These are phyloP conservation scores for Zychaea mexicana DNA, from an alignment of 371 early-diverging fungal genomes.

Conservation along the genomic window DNA sequence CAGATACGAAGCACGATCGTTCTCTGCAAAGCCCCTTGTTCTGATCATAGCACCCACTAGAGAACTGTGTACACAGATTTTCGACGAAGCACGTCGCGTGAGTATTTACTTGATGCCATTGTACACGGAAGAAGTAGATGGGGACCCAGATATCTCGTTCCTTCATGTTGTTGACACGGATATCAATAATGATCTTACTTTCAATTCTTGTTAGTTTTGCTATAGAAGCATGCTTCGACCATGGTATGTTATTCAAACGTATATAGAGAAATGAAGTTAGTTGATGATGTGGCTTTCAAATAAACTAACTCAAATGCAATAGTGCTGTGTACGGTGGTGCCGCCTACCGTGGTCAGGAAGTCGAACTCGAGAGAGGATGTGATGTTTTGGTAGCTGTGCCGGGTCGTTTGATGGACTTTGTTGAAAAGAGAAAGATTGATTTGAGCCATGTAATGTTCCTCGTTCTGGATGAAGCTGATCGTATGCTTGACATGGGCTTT, in stretches of 20 bases:
- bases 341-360: constrained; percentile 12
- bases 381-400: constrained; percentile 97
- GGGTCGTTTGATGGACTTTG: constrained; percentile 94
- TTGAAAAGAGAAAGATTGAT: constrained; percentile 72
- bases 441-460: constrained; percentile 81
- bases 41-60: constrained; percentile 49
- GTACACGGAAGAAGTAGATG: background rate
- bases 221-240: constrained; percentile 51
- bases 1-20: constrained; percentile 19
- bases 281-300: no score
- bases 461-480: constrained; percentile 94
- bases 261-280: background rate
- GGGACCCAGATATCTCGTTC: no score
- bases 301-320: background rate
- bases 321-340: constrained; percentile 76
- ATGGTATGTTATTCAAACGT: constrained; percentile 31
- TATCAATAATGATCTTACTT: background rate
- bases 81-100: constrained; percentile 49
- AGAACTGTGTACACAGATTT: constrained; percentile 49
- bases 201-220: constrained; percentile 27
- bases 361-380: constrained; percentile 78
- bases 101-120: constrained; percentile 4
- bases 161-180: no score
- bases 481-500: constrained; percentile 98
- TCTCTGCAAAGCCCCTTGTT: constrained; percentile 35